Evolutionary conservation across 768 basidiomycete genomes (phyloP).

Genomic region (Rhizopogon vesiculosus): DNA sequence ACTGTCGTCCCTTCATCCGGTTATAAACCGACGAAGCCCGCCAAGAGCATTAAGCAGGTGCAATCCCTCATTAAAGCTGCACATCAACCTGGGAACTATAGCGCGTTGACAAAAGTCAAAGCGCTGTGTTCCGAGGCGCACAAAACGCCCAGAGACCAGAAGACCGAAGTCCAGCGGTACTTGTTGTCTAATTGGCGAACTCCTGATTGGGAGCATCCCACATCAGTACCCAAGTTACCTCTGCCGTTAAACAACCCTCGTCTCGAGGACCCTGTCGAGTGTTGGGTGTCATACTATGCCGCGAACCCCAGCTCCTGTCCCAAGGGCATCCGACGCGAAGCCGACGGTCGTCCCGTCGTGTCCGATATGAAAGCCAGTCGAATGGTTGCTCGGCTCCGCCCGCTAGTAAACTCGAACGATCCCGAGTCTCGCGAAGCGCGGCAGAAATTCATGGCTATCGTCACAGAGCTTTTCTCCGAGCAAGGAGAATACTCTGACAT

Average conservation of each 20-base stretch:
- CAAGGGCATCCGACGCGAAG: conserved; percentile 40
- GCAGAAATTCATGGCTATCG: conserved; percentile 35
- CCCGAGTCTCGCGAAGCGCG: conserved; percentile 30
- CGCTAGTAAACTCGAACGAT: conserved; percentile 27
- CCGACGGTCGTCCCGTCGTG: conserved; percentile 31
- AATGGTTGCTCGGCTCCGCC: conserved; percentile 44
- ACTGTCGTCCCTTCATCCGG: conserved; percentile 13
- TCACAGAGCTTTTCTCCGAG: conserved; percentile 36
- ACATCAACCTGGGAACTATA: conserved; percentile 38
- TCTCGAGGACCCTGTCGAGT: conserved; percentile 40
- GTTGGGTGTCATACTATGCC: conserved; percentile 41
- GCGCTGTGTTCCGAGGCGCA: conserved; percentile 42
- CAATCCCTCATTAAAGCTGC: conserved; percentile 39
- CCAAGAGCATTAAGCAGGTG: conserved; percentile 36
- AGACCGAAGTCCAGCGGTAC: conserved; percentile 39
- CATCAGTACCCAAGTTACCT: conserved; percentile 14
- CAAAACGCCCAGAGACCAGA: conserved; percentile 36
- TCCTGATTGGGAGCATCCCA: conserved; percentile 28
- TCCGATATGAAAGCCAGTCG: conserved; percentile 43
- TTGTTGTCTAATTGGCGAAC: conserved; percentile 42
- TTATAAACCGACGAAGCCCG: conserved; percentile 17
- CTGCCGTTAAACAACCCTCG: conserved; percentile 36
- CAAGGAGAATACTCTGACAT: conserved; percentile 35
- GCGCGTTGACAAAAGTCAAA: conserved; percentile 37
- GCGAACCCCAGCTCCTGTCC: conserved; percentile 43